Percentiles rank a stretch among this genome's conserved stretches.
phyloP scores from a whole-genome alignment of 208 protist genomes.

The Leishmania amazonensis region DNA sequence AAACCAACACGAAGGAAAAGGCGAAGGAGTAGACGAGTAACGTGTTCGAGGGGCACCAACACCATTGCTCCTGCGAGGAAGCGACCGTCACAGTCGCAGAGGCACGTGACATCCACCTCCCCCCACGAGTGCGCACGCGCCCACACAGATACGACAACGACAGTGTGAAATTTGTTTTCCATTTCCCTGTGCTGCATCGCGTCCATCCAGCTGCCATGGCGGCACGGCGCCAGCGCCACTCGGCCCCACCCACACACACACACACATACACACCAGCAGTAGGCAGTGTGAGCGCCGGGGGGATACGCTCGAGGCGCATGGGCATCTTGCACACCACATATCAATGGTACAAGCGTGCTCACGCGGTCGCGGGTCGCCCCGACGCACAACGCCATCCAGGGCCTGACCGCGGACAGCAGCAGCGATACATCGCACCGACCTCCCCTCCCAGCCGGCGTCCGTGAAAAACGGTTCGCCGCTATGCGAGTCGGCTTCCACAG shows the following conservation, averaged over 20 bases:
- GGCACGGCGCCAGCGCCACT: too few species aligned
- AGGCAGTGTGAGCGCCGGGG: not conserved
- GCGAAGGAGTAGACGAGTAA: too few species aligned
- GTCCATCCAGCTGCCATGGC: too few species aligned
- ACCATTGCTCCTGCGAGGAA: too few species aligned
- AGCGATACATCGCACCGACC: not conserved
- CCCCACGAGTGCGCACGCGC: not conserved
- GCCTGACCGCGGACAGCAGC: too few species aligned
- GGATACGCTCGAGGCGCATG: not conserved
- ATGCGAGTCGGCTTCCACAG: not conserved
- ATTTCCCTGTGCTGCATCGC: too few species aligned
- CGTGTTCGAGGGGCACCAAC: too few species aligned
- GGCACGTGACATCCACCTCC: too few species aligned
- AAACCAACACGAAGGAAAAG: not conserved
- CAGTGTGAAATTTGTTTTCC: not conserved
- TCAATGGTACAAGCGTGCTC: not conserved
- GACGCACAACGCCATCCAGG: not conserved
- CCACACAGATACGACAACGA: not conserved
- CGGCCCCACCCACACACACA: too few species aligned
- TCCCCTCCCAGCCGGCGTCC: not conserved
- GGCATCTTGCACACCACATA: not conserved
- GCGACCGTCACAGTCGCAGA: too few species aligned
- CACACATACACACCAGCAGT: not conserved
- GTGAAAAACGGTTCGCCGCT: not conserved
- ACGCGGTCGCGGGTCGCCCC: not conserved